phyloP scores from a whole-genome alignment of 148 eudicot genomes.

The Polygonum maritimum region DNA sequence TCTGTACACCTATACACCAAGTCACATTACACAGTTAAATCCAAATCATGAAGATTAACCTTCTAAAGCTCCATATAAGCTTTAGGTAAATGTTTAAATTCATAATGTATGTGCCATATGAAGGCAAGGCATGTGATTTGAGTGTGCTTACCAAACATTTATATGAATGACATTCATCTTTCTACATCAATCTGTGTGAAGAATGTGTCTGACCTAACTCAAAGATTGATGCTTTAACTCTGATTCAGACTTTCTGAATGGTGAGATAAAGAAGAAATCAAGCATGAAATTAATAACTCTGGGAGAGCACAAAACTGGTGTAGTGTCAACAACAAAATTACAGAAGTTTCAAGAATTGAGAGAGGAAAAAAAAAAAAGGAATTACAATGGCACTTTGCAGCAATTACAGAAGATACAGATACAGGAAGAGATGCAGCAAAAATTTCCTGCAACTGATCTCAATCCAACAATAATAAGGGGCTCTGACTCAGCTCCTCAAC shows the following conservation, averaged over 20 bases:
- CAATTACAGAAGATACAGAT: neutral
- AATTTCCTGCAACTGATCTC: neutral
- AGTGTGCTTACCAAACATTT: no score
- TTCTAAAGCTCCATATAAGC: no score
- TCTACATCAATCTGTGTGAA: no score
- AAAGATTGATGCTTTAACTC: no score
- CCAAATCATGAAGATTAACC: no score
- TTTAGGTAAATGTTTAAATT: no score
- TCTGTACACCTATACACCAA: neutral
- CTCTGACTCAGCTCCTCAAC: neutral
- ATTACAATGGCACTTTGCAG: neutral
- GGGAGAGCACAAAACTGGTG: neutral
- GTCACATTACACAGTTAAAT: no score
- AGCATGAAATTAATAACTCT: neutral
- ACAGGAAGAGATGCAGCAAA: neutral
- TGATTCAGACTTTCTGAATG: no score
- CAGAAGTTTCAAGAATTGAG: neutral
- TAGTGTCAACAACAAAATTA: neutral
- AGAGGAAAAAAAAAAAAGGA: neutral
- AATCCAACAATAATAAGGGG: neutral
- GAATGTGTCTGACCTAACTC: no score
- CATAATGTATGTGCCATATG: no score
- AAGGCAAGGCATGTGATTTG: no score
- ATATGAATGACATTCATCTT: no score
- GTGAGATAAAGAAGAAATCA: neutral